Conservation (phyloP, 768 basidiomycete genomes). For the Rhizopogon sp. region DNA sequence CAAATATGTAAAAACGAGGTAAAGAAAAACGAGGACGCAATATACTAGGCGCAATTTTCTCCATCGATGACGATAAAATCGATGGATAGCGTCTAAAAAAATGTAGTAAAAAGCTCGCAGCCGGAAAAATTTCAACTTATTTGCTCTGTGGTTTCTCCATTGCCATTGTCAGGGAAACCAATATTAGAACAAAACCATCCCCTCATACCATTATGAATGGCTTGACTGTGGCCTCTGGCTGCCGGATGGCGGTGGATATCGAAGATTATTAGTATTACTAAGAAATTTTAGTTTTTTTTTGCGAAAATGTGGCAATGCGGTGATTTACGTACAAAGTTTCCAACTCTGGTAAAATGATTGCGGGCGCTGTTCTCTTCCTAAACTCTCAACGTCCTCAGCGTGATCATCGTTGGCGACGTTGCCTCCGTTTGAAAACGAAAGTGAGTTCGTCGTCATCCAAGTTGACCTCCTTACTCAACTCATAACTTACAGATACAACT, state of each 20-base stretch:
- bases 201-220: no score
- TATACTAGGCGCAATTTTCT: neutral
- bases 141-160: neutral
- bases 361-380: conserved; percentile 7
- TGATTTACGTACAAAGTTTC: conserved; percentile 19
- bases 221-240: no score
- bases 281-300: neutral
- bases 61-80: neutral
- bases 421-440: neutral
- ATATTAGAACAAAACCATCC: neutral
- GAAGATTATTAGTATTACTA: neutral
- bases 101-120: neutral
- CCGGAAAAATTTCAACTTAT: no score
- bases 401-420: conserved; percentile 4
- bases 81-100: neutral
- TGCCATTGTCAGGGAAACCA: neutral
- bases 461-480: neutral
- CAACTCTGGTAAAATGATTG: conserved; percentile 21
- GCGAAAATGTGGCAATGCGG: conserved; percentile 12
- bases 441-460: neutral
- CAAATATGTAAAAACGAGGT: neutral
- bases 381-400: conserved; percentile 6
- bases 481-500: neutral
- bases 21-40: neutral
- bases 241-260: no score